Base-by-base conservation (phyloP, 441 rosid species). In the Pelargonium australe region DNA sequence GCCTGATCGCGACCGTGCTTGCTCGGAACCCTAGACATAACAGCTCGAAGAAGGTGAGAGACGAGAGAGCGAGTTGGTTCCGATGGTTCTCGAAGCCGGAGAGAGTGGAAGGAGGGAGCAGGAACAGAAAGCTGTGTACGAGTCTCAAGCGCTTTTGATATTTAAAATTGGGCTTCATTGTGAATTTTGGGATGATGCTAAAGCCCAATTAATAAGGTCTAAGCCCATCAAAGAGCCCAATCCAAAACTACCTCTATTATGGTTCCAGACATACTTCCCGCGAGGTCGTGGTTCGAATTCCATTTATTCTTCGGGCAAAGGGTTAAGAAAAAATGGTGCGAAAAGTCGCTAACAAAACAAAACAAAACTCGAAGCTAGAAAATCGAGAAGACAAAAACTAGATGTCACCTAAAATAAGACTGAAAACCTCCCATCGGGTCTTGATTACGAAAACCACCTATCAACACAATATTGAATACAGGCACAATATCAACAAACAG, bases 1-100 rank as follows among this genome's bases (percentile, higher is more conserved):
- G 88, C 72, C 75, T 80, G 89, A 79, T 86, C 92, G 19, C 85
- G 89, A 14, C 81, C 84, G 77, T 90, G 92, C 76, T 89, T 90
- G 65, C 66, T 79, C 65, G 78, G 76, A 16, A 62, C 66, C 51
- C 71, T 63, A 73, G 90, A 81, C 92, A 85, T 82, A 44, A 69
- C 19, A 12, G 7, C 1, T 61, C 13, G 63, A 58, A 58, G 63
- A 58, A 19, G 63, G 11, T 19, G 31, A 58, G 16, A 25, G 71
- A 17, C 16, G 57, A 13, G 58, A 14, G 64, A 68, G 66, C 41
- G 70, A 7, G 68, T 40, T 31, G 7, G 67, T 11, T 12, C 14
- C 37, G 82, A 82, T 41, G 71, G 37, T 73, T 79, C 79, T 68
- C 69, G 81, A 78, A 37, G 64, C 5, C 13, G 64, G 63, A 20